Evolutionary conservation across 2,329 filamentous ascomycete genomes (phyloP), one percentile per base, ranked within the genome.

Genomic region (Phialocephala subalpina): DNA sequence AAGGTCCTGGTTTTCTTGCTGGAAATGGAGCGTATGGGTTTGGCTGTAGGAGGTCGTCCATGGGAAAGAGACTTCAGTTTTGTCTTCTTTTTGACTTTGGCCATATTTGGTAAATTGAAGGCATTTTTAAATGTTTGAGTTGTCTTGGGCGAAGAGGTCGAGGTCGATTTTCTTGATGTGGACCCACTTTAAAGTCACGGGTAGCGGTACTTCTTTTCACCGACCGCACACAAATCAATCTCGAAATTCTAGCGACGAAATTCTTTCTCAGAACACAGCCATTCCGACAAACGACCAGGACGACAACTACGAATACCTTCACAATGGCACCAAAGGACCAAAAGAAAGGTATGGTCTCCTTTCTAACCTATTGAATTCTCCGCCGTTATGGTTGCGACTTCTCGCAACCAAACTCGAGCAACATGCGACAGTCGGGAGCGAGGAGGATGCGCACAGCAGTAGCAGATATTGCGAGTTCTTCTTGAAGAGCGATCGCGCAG

Each of bases 1-100:
- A 91, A 80, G 35, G 82, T 80, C 72, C 88, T 84, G 53, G 87
- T 90, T 29, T 87, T 84, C 75, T 87, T 90, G 66, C 88, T 84
- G 3, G 89, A 88, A 72, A 91, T 88, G 6, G 87, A 85, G 68
- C 82, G 83, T 9, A 80, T 78, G 22, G 82, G 80, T 68, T 83
- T 84, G 38, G 72, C 65, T n/a, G 81, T 77, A 1, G 82, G 83
- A 11, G 88, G 88, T n/a, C 88, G 83, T 16, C 87, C 85, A 25
- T 81, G 80, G 36, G 83, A 77, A 42, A 87, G 73, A 45, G 80
- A 84, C 71, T 83, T 86, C 4, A 77, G 74, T 63, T 80, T 79
- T 61, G 80, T 68, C 38, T 33, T 56, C 55, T 70, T 83, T 75
- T 83, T 86, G 57, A 77, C 80, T 12, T 75, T 71, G 65, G 79